Conservation (phyloP, 1,284 basidiomycete species). For the Ganoderma multipileum region DNA sequence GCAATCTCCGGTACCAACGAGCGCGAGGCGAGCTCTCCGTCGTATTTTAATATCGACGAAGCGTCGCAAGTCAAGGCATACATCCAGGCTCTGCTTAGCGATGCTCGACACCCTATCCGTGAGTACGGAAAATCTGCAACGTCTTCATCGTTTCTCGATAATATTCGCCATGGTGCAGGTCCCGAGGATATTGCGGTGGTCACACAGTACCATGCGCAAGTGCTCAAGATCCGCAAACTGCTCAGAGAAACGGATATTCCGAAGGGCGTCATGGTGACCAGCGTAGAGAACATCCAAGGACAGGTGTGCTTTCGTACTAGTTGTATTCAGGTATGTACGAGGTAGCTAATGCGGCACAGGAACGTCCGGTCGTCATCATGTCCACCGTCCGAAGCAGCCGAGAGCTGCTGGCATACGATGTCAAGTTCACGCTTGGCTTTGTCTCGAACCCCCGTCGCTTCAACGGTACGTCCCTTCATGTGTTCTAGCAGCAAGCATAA, state of each 20-base stretch:
- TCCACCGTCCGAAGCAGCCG: slow-evolving; percentile 53
- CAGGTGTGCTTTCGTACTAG: slow-evolving; percentile 48
- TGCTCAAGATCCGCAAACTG: slow-evolving; percentile 50
- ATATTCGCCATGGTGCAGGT: slow-evolving; percentile 1
- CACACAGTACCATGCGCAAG: slow-evolving; percentile 62
- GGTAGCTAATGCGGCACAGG: slow-evolving; percentile 34
- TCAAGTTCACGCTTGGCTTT: slow-evolving; percentile 54
- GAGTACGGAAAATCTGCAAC: not conserved
- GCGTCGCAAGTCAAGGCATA: slow-evolving; percentile 49
- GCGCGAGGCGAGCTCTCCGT: slow-evolving; percentile 52
- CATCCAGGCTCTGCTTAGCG: slow-evolving; percentile 38
- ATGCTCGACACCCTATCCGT: slow-evolving; percentile 24
- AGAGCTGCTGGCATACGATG: slow-evolving; percentile 46
- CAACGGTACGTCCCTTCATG: slow-evolving; percentile 44
- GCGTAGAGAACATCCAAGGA: slow-evolving; percentile 69
- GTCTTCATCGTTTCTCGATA: slow-evolving; percentile 34
- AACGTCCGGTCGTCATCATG: slow-evolving; percentile 52
- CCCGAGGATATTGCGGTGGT: slow-evolving; percentile 56
- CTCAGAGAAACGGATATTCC: slow-evolving; percentile 40
- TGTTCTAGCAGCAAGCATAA: no score
- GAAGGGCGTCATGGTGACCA: slow-evolving; percentile 55
- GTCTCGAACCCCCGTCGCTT: slow-evolving; percentile 52
- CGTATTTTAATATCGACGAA: slow-evolving; percentile 56
- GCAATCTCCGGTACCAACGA: slow-evolving; percentile 50
- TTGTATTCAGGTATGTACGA: not conserved